Evolutionary conservation across 192 early-diverging fungal genomes (phyloP), one percentile per base, ranked within the genome.

Genomic region (Backusella circina): DNA sequence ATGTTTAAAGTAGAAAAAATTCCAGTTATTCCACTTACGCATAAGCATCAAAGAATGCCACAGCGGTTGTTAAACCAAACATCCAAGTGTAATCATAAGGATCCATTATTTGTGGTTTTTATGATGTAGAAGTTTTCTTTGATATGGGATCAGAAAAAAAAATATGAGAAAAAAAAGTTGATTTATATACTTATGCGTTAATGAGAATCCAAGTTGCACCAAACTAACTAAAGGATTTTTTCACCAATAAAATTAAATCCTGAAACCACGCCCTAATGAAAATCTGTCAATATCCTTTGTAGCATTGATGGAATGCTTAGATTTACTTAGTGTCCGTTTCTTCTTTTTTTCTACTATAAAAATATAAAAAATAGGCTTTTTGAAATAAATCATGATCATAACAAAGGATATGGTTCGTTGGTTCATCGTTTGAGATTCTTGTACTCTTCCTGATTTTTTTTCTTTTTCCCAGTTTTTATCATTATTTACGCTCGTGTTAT

Each of bases 11-110:
- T 26, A 44, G 15, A 36, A 39, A 67, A 15, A 1, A 13, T 5
- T 28, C 12, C 13, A 15, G 5, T 7, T 10, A 50, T 6, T 9
- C 23, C 3, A 67, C 47, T 32, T 70, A 75, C 54, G 54, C 77
- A 77, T 83, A 94, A 33, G 92, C 92, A 74, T 95, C 92, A 23
- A 81, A 35, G 54, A 93, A 91, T 18, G 93, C 91, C 41, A 88
- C 81, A 12, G 91, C 71, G 71, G 91, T 83, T 44, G 87, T 89
- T 30, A 94, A 61, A 38, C 77, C 88, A 81, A 94, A 92, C 12
- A 94, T 85, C 81, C 85, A 93, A 2, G 90, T 90, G 61, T 81
- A 94, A 47, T 77, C 76, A 36, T 71, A 33, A 54, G 66, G 18
- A 21, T 77, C 26, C 70, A 73, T 73, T 7, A 71, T 77, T 28